Conservation (phyloP, 208 protist species). For the Angomonas desouzai region DNA sequence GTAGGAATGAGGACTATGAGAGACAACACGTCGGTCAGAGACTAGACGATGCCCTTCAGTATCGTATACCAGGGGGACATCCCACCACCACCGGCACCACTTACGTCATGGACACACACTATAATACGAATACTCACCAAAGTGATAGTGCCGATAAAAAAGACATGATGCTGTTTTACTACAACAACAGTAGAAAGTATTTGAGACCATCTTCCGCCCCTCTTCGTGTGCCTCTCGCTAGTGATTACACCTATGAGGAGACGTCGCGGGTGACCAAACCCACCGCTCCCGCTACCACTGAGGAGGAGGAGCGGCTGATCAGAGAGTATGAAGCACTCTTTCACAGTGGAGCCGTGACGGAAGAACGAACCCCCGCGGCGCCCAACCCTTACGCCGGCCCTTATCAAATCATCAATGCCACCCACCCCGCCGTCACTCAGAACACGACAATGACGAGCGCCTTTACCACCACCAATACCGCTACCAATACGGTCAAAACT, state of each 20-base stretch:
- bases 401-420: no score
- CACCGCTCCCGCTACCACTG: neutral
- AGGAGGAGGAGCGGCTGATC: neutral
- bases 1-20: neutral
- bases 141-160: neutral
- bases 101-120: no score
- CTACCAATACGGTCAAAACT: neutral
- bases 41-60: neutral
- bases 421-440: no score
- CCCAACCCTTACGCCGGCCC: no score
- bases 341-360: no score
- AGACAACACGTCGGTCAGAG: neutral
- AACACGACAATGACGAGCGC: no score
- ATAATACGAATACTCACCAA: neutral
- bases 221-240: neutral
- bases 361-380: no score
- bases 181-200: neutral
- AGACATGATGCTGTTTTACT: neutral
- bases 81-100: no score
- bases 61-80: neutral
- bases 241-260: neutral
- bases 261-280: neutral
- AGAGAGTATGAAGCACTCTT: neutral
- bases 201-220: neutral
- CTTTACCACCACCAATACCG: no score